These are phyloP conservation scores for Didymella pomorum DNA, from an alignment of 2,329 filamentous ascomycete species.

Conservation along the genomic window DNA sequence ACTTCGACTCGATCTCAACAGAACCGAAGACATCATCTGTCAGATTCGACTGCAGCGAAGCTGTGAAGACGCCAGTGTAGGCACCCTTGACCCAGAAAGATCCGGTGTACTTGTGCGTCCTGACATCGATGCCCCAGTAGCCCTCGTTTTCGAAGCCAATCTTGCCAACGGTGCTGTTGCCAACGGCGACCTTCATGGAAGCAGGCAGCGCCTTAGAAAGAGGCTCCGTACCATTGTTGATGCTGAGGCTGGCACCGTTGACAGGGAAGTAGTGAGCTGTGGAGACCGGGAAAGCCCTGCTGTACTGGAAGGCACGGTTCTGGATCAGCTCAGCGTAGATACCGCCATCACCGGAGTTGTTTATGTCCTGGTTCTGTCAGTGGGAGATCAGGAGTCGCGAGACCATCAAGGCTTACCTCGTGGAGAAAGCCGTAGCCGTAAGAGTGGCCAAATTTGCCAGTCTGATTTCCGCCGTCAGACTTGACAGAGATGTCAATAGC, in stretches of 20 bases:
- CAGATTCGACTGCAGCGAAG: conserved; percentile 52
- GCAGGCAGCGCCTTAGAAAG: conserved; percentile 57
- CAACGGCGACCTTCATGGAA: conserved; percentile 53
- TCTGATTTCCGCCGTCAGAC: conserved; percentile 38
- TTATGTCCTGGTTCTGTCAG: conserved; percentile 55
- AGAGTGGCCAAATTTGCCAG: conserved; percentile 40
- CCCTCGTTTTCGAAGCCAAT: conserved; percentile 60
- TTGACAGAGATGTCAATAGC: conserved; percentile 40
- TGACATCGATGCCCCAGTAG: conserved; percentile 62
- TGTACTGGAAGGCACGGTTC: conserved; percentile 73
- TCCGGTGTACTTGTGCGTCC: conserved; percentile 58
- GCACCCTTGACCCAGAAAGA: conserved; percentile 58
- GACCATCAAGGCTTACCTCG: conserved; percentile 26
- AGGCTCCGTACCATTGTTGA: conserved; percentile 52
- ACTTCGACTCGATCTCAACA: conserved; percentile 38
- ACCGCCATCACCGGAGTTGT: conserved; percentile 74
- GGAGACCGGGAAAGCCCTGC: conserved; percentile 33
- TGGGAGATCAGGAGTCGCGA: not conserved
- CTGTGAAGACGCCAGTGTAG: conserved; percentile 48
- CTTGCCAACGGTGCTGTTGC: conserved; percentile 47
- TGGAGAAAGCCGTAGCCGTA: conserved; percentile 45
- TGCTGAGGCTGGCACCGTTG: conserved; percentile 45
- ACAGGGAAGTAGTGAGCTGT: conserved; percentile 44
- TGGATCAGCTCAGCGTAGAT: conserved; percentile 75
- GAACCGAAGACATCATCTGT: conserved; percentile 54